Evolutionary conservation across 2,329 filamentous ascomycete genomes (phyloP).

Genomic region (Dactylellina cionopaga): DNA sequence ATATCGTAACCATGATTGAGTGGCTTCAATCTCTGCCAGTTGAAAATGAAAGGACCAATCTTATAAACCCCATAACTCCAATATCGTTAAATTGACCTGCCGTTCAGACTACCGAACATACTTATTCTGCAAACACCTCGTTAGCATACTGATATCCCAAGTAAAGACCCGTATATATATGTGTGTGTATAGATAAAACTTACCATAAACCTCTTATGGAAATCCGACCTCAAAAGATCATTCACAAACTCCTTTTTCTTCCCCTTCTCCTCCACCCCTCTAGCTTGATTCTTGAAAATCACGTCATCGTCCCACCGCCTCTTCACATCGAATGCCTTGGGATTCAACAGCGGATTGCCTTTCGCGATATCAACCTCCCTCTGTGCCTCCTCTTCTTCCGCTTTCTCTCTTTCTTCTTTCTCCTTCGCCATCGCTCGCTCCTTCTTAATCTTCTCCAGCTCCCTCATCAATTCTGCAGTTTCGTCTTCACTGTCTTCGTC

Average conservation of each 20-base stretch:
- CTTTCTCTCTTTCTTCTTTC: conserved; percentile 80
- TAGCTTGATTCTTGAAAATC: conserved; percentile 97
- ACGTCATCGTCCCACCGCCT: conserved; percentile 97
- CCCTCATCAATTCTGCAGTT: conserved; percentile 86
- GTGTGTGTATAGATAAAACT: conserved; percentile 57
- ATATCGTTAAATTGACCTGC: no score
- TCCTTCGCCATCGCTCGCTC: conserved; percentile 84
- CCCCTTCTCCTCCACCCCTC: conserved; percentile 89
- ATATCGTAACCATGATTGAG: no score
- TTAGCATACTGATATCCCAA: no score
- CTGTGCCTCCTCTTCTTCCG: conserved; percentile 82
- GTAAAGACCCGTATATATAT: no score
- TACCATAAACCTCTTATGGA: conserved; percentile 96
- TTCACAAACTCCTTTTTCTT: conserved; percentile 90
- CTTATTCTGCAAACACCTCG: conserved; percentile 61
- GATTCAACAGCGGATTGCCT: conserved; percentile 90
- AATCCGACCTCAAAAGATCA: conserved; percentile 73
- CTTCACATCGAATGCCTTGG: conserved; percentile 83
- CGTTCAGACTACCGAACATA: conserved; percentile 64
- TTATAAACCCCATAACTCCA: no score
- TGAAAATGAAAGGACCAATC: no score
- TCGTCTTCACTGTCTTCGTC: conserved; percentile 80
- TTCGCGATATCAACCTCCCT: conserved; percentile 87
- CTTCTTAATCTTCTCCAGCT: conserved; percentile 91
- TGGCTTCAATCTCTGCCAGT: no score